Evolutionary conservation across 2,329 filamentous ascomycete genomes (phyloP).

Genomic region (Alternaria brassicae): DNA sequence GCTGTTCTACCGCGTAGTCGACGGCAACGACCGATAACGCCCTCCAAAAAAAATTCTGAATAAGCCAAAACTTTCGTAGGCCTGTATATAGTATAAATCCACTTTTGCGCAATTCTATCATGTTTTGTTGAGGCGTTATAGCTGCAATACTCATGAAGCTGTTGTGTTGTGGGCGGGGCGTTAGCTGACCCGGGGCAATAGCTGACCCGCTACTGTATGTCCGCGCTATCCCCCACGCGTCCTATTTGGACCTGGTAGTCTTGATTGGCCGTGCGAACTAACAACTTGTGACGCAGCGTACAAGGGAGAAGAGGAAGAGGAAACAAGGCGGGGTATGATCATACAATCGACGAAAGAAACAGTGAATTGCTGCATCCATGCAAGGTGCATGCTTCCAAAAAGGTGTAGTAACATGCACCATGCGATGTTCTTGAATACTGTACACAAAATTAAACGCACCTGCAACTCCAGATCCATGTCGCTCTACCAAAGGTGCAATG

Average conservation of each 20-base stretch:
- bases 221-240: constrained; percentile 16
- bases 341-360: not conserved
- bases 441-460: constrained; percentile 22
- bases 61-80: too few relatives aligned
- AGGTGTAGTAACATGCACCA: constrained; percentile 17
- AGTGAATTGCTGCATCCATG: not conserved
- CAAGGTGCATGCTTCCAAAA: constrained; percentile 2
- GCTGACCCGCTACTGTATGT: constrained; percentile 2
- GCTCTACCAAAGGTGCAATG: constrained; percentile 14
- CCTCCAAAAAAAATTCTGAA: too few relatives aligned
- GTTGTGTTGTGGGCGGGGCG: too few relatives aligned
- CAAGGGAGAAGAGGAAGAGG: not conserved
- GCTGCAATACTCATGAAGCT: too few relatives aligned
- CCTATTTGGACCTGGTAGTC: not conserved
- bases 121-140: too few relatives aligned
- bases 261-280: constrained; percentile 10
- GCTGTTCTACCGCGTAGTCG: too few relatives aligned
- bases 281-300: not conserved
- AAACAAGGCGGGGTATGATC: not conserved
- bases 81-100: too few relatives aligned
- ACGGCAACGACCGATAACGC: too few relatives aligned
- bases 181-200: too few relatives aligned
- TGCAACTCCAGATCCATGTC: constrained; percentile 24
- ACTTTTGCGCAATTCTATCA: too few relatives aligned
- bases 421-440: constrained; percentile 13